Conservation (phyloP, 768 basidiomycete genomes). For the Kwoniella dejecticola region DNA sequence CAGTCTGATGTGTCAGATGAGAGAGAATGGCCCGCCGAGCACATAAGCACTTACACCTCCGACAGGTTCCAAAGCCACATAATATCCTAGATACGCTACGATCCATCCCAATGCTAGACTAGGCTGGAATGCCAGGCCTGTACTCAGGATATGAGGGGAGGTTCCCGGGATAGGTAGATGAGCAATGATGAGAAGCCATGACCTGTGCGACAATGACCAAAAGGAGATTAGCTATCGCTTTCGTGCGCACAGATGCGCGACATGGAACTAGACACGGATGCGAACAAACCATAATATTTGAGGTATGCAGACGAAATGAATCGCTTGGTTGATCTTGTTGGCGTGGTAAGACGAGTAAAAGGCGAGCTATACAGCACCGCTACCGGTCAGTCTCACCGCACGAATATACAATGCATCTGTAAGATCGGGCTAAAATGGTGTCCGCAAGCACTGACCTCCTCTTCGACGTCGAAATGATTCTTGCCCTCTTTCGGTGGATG, state of each 20-base stretch:
- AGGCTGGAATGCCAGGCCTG: constrained; percentile 65
- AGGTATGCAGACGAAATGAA: constrained; percentile 85
- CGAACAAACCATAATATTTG: constrained; percentile 69
- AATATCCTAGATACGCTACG: constrained; percentile 70
- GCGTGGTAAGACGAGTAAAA: constrained; percentile 94
- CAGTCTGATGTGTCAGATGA: no score
- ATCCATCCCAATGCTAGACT: constrained; percentile 68
- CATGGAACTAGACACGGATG: background rate
- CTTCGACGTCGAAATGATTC: constrained; percentile 30
- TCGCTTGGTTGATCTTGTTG: constrained; percentile 75
- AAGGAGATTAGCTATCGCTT: no score
- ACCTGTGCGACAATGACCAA: constrained; percentile 22
- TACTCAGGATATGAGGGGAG: constrained; percentile 19
- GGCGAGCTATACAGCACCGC: constrained; percentile 63
- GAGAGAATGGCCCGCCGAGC: background rate
- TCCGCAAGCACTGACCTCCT: constrained; percentile 29
- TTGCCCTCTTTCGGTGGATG: constrained; percentile 10
- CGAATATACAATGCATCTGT: no score
- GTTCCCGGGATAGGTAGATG: constrained; percentile 31
- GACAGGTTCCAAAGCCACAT: constrained; percentile 74
- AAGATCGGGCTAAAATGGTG: no score
- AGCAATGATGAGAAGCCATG: constrained; percentile 32
- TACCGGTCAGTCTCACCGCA: no score
- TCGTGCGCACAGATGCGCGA: no score
- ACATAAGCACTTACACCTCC: constrained; percentile 68